Evolutionary conservation across 257 asterid species (phyloP), one percentile per base, ranked within the genome.

Genomic region (Thymus mandschuricus): DNA sequence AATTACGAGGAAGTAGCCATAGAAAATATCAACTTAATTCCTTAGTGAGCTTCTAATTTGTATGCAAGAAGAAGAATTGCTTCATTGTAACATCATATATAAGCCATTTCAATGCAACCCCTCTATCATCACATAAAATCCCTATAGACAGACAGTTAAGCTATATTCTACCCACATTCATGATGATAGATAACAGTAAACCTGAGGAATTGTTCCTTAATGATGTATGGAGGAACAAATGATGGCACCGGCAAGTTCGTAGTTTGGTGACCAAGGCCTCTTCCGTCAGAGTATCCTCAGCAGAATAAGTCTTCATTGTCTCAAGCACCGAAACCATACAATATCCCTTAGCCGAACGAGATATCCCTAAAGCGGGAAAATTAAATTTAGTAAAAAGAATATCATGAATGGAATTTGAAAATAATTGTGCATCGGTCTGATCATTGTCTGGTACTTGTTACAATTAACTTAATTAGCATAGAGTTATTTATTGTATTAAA

Each of bases 341-440:
- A 71, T 91, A 94, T 45, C 99, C 99, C 88, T 89, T 91, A 10
- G 97, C 96, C 54, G 99, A 91, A 31, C 87, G 95, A 76, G 99
- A 94, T 86, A 94, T 83, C 73, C 98, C 98, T 94, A 68, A 35
- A 69, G 70, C 59, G 68, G 78, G 73, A 64, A 80, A 75, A 75
- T 2, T 49, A 68, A 52, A 33, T 58, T 71, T 43, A 55, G 64
- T 35, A 46, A 7, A 44, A 49, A 10, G 28, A 28, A 55, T 29
- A 49, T 27, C 38, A 48, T 27, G 38, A 40, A 70, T 43, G 34
- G 49, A 38, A 40, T 57, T 21, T 77, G 50, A 28, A 12, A 10
- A 57, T 29, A 64, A 40, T 59, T 33, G 30, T 10, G 34, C 27
- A 43, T 41, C 15, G 34, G 40, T 45, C n/a, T 35, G 27, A 49